Evolutionary conservation across 1,284 basidiomycete genomes (phyloP), one percentile per base, ranked within the genome.

Genomic region (Clitocybe nebularis): DNA sequence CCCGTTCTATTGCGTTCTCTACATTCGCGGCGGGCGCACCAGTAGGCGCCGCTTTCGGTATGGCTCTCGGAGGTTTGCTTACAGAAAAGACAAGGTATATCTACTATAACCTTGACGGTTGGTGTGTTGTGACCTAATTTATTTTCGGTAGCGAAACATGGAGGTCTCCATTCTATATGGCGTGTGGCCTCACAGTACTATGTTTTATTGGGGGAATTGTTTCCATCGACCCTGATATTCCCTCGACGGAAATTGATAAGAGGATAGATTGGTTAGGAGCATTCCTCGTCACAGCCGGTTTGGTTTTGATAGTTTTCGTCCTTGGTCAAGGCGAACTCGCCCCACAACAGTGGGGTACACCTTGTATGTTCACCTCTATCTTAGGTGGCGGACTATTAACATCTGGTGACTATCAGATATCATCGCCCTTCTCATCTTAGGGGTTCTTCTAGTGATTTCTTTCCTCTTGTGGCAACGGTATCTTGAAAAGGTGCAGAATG

Each of bases 241-340:
- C 67, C 0, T 73, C 72, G 0, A 50, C 57, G 3, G 75, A 77
- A 44, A 32, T 19, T 0, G 83, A 89, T 50, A 65, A 64, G 17
- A 71, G 85, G 0, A 70, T 95, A 0, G 92, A 96, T 57, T 93
- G 89, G 87, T 55, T 89, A 14, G 92, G 93, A 3, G 86, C 85
- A 0, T 65, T 78, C 13, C 62, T 93, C 22, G 72, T 90, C 34
- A 92, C 89, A 0, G 59, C 71, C 0, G 91, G 88, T 0, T 68
- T 94, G 9, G 81, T 89, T 0, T 68, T 94, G 2, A 71, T 95
- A 48, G 75, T 88, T 8, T 94, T 93, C 55, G 79, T 83, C 0
- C 74, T 95, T 1, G 81, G 83, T 34, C 80, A 90, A 55, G 90
- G 85, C 1, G 75, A 79, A 33, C 65, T 75, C 6, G 88, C 85